These are phyloP conservation scores for Scutellaria minor DNA, from an alignment of 257 asterid genomes.

Conservation along the genomic window DNA sequence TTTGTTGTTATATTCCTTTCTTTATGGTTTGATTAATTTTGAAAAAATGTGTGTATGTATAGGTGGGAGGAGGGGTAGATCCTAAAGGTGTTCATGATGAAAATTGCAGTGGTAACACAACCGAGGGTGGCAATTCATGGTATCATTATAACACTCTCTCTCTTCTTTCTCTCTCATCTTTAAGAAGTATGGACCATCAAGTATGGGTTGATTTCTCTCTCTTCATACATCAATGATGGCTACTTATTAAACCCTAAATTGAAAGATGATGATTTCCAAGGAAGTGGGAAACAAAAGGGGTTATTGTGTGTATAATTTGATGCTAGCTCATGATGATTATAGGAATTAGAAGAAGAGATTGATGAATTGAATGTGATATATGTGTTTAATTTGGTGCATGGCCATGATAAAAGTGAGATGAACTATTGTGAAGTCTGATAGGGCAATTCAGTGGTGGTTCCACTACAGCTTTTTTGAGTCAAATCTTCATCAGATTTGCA, in stretches of 20 bases:
- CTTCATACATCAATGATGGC: conserved; percentile 24
- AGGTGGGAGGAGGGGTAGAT: conserved; percentile 70
- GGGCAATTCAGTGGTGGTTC: conserved; percentile 40
- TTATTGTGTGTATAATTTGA: conserved; percentile 8
- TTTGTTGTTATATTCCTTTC: background rate
- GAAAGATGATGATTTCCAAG: conserved; percentile 6
- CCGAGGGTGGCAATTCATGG: conserved; percentile 73
- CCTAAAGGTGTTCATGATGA: conserved; percentile 63
- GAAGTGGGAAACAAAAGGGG: conserved; percentile 29
- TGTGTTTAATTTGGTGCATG: conserved; percentile 29
- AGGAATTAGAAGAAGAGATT: too few species aligned
- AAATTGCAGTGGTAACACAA: conserved; percentile 55
- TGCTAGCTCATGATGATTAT: too few species aligned
- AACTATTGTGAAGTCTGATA: conserved; percentile 42
- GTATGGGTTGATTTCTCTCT: conserved; percentile 7
- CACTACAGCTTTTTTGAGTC: conserved; percentile 41
- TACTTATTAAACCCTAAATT: conserved; percentile 32
- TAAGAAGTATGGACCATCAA: background rate
- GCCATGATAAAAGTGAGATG: conserved; percentile 32
- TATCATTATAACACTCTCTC: conserved; percentile 28
- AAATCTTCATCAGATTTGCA: conserved; percentile 24
- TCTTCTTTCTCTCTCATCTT: background rate
- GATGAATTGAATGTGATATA: background rate
- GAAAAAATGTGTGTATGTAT: background rate
- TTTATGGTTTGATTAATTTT: background rate